Conservation (phyloP, 2,329 filamentous ascomycete genomes). For the Parastagonospora avenae region DNA sequence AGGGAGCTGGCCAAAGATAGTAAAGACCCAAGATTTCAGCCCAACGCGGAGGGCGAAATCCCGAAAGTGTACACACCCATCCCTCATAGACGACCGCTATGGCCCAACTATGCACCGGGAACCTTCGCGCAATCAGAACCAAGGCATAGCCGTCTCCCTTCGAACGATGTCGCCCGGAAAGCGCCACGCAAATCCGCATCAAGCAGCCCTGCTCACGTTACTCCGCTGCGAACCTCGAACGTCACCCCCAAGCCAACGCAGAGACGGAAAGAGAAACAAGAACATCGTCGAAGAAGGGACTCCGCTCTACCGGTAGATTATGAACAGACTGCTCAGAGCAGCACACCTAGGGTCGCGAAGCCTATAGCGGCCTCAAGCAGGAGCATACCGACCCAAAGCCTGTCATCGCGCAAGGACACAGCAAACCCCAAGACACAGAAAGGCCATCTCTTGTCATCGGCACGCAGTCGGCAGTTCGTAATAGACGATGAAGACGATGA, state of each 20-base stretch:
- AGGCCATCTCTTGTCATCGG: not conserved
- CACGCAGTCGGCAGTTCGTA: not conserved
- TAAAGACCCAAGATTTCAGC: not conserved
- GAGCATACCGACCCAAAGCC: no score
- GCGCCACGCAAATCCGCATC: not conserved
- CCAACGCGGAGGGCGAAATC: not conserved
- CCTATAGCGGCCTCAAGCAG: not conserved
- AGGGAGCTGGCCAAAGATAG: not conserved
- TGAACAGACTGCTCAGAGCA: not conserved
- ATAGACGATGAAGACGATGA: not conserved
- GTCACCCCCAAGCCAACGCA: not conserved
- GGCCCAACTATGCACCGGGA: not conserved
- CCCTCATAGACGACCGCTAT: not conserved
- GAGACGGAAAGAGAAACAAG: not conserved
- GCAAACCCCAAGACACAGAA: not conserved
- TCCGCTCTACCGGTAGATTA: not conserved
- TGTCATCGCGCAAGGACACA: not conserved
- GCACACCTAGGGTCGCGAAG: not conserved
- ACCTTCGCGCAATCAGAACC: not conserved
- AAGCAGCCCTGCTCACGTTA: not conserved
- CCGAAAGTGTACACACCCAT: not conserved
- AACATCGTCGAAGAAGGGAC: not conserved
- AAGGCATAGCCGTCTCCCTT: constrained; percentile 2
- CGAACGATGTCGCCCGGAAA: not conserved
- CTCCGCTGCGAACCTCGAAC: not conserved